These are phyloP conservation scores for Nakazawaea wickerhamii DNA, from an alignment of 805 yeast genomes.

Conservation along the genomic window DNA sequence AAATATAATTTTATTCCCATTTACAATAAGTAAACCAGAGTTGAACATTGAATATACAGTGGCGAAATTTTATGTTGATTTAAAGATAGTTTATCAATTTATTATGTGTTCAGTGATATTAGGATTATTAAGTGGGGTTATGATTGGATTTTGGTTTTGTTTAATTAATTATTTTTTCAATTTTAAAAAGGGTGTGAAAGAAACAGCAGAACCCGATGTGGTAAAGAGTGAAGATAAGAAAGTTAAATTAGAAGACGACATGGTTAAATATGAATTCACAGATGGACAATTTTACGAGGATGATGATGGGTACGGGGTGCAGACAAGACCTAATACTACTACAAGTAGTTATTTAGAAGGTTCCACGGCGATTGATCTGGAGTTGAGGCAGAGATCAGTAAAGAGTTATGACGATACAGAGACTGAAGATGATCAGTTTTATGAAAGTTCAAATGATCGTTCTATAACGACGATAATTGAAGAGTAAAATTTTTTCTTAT, in stretches of 20 bases:
- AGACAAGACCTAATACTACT: background rate
- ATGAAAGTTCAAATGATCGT: background rate
- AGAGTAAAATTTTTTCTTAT: background rate
- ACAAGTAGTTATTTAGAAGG: background rate
- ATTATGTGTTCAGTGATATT: constrained; percentile 8
- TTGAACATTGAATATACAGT: background rate
- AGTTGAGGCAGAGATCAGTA: background rate
- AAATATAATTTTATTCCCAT: constrained; percentile 3
- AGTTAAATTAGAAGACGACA: too few relatives aligned
- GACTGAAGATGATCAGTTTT: constrained; percentile 2
- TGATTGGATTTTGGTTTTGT: constrained; percentile 4
- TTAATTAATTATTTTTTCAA: constrained; percentile 10
- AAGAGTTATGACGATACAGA: background rate
- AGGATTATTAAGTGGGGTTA: constrained; percentile 11
- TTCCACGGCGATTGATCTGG: background rate
- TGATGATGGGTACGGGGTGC: constrained; percentile 12
- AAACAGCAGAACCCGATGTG: too few relatives aligned
- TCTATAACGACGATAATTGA: background rate
- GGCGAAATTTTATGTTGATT: background rate
- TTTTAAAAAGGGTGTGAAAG: background rate
- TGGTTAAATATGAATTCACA: background rate
- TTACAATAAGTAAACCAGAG: background rate
- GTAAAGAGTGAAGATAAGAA: too few relatives aligned
- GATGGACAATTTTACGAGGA: constrained; percentile 11
- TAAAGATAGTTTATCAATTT: constrained; percentile 10